Base-by-base conservation (phyloP, 257 asterid species). In the Asclepias syriaca region DNA sequence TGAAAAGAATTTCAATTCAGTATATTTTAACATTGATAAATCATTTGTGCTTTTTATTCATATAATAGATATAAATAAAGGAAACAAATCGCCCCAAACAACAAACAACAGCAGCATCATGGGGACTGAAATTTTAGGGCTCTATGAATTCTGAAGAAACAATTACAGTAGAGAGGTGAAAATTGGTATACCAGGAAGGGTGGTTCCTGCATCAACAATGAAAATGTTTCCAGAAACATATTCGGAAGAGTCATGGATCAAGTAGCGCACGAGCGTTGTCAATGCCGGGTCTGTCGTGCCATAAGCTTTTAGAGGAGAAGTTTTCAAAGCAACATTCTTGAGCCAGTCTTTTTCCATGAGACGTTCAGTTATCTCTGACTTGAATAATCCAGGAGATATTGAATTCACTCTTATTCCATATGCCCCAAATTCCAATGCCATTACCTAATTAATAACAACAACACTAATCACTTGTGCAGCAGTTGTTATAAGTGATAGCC, bases 351-450 rank as follows among this genome's bases (percentile, higher is more conserved):
- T 86, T 54, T 79, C 69, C 74, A 89, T 49, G 19, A 89, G 92
- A 27, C 66, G 78, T 80, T 87, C 75, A 0, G 96, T 92, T 65
- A 88, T 92, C 83, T 92, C 97, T 1, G 96, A 89, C 54, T 81
- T 83, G 64, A 89, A 89, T 24, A 92, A 75, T 37, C 94, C 96
- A 0, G 94, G 96, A 3, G 96, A 81, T 74, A 92, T 79, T 6
- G 92, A 85, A 78, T 92, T 92, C 76, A 92, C 96, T 72, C 90
- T 81, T 76, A 92, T 92, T 19, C 83, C 83, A 75, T 87, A 60
- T 5, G 4, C 69, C 51, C 96, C 96, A 24, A 89, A 72, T 77
- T 89, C 97, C 78, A 87, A 0, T 1, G 96, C 97, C 98, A 92
- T 90, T n/a, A 80, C 71, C 97, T 92, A 81, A 66, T 92, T 92